Percentiles rank a stretch among this genome's conserved stretches.
Evolutionary conservation across 2,329 filamentous ascomycete species (phyloP).

Genomic region (Fusarium poae): DNA sequence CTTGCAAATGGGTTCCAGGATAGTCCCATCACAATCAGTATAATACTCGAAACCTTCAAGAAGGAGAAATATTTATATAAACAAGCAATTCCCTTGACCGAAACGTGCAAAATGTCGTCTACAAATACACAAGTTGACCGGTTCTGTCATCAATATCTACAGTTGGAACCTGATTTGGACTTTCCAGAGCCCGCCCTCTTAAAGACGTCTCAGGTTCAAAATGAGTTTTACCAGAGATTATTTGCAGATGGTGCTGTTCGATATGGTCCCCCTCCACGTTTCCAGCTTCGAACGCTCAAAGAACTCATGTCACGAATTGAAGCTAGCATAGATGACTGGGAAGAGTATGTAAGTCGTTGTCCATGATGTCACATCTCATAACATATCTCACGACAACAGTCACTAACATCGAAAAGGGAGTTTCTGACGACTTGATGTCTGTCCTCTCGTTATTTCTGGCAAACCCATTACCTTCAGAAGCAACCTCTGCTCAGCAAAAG

Average conservation of each 20-base stretch:
- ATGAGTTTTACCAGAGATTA: constrained; percentile 73
- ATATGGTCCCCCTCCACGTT: constrained; percentile 74
- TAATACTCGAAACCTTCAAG: constrained; percentile 12
- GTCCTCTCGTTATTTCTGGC: constrained; percentile 74
- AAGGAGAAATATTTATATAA: background rate
- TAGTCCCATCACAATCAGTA: constrained; percentile 25
- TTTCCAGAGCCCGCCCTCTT: constrained; percentile 73
- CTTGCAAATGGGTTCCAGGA: constrained; percentile 17
- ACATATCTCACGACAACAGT: background rate
- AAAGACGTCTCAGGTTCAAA: constrained; percentile 72
- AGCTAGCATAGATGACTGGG: constrained; percentile 80
- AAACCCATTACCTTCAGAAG: constrained; percentile 72
- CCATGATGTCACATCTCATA: background rate
- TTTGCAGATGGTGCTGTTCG: constrained; percentile 71
- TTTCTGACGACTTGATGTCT: constrained; percentile 84
- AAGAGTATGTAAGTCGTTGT: constrained; percentile 80
- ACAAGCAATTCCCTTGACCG: background rate
- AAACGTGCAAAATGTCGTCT: constrained; percentile 29
- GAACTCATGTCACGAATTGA: constrained; percentile 78
- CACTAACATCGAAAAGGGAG: constrained; percentile 70
- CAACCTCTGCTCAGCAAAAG: constrained; percentile 76
- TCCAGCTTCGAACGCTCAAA: constrained; percentile 80
- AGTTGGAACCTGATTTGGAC: constrained; percentile 74
- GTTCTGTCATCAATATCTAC: constrained; percentile 82
- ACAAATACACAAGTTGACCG: constrained; percentile 55